A percentile compares a stretch with the other conserved stretches of the same genome.
Conservation (phyloP, 805 yeast species). For the Ogataea paraovalis region DNA sequence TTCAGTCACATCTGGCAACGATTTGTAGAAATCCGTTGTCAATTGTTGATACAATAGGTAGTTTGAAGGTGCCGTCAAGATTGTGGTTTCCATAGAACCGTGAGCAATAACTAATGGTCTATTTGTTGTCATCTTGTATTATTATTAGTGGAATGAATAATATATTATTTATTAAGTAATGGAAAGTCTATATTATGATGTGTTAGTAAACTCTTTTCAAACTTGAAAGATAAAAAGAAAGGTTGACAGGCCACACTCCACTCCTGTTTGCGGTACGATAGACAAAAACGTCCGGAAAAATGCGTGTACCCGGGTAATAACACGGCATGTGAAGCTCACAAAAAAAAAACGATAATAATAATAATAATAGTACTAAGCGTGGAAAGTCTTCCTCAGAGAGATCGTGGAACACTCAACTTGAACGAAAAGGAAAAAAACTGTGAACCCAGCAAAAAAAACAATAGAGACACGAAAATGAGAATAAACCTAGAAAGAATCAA, state of each 20-base stretch:
- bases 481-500: background rate
- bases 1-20: conserved; percentile 77
- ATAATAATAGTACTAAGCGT: too few species aligned
- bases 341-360: too few species aligned
- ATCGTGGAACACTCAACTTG: background rate
- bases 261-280: background rate
- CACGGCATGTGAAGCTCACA: background rate
- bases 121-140: conserved; percentile 24
- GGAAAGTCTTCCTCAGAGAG: background rate
- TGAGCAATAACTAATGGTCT: conserved; percentile 84
- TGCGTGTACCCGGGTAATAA: background rate
- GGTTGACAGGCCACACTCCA: too few species aligned
- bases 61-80: conserved; percentile 78
- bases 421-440: background rate
- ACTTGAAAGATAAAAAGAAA: too few species aligned
- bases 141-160: too few species aligned
- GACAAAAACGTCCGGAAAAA: background rate
- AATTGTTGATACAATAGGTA: conserved; percentile 82
- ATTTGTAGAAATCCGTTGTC: conserved; percentile 76
- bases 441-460: background rate
- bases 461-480: background rate
- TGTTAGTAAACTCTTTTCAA: background rate
- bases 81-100: conserved; percentile 83
- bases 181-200: background rate
- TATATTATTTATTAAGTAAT: background rate